phyloP scores from a whole-genome alignment of 2,329 filamentous ascomycete species.

The Ascomycota sp. region DNA sequence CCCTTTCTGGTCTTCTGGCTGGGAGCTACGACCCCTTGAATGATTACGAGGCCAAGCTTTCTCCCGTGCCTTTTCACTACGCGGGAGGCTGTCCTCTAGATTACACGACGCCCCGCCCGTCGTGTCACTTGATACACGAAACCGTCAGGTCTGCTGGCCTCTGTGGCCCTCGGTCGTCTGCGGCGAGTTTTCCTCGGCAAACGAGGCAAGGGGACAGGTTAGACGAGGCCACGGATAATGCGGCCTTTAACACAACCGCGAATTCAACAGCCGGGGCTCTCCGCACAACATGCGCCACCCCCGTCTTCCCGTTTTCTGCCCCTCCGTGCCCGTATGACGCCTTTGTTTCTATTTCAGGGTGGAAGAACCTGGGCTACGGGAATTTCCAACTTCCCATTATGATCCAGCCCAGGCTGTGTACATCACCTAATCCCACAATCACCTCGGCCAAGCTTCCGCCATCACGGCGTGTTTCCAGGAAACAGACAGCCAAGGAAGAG shows the following conservation, averaged over 20 bases:
- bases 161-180: neutral
- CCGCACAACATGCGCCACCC: neutral
- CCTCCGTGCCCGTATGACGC: neutral
- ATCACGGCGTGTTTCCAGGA: slow-evolving; percentile 16
- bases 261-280: neutral
- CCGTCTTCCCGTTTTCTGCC: neutral
- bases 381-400: too few relatives aligned
- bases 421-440: neutral
- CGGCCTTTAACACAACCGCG: neutral
- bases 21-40: neutral
- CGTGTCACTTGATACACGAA: neutral
- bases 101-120: neutral
- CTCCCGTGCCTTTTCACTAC: neutral
- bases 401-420: neutral
- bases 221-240: neutral
- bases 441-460: neutral
- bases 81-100: neutral
- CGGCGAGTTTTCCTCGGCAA: neutral
- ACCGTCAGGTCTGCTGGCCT: neutral
- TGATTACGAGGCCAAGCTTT: neutral
- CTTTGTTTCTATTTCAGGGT: neutral
- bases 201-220: neutral
- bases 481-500: slow-evolving; percentile 43
- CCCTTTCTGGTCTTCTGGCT: neutral
- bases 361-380: neutral